A percentile compares a stretch with the other conserved stretches of the same genome.
Conservation (phyloP, 805 yeast genomes). For the Candida qinlingensis region DNA sequence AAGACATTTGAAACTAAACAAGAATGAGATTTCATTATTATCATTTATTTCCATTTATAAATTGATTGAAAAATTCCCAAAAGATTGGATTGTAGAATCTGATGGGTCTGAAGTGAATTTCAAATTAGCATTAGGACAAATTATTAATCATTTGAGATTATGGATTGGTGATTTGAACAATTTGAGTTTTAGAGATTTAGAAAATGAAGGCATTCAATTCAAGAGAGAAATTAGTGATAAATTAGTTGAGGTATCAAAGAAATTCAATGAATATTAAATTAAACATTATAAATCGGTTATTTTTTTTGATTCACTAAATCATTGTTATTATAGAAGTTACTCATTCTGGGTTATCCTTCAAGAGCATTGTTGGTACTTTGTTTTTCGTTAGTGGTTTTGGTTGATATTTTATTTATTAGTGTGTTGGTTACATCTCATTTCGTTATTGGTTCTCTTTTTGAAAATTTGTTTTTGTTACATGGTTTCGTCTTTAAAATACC, state of each 20-base stretch:
- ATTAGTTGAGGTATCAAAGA: slow-evolving; percentile 23
- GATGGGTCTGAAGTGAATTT: slow-evolving; percentile 12
- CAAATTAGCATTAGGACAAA: slow-evolving; percentile 12
- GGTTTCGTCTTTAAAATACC: no score
- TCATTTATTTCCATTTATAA: slow-evolving; percentile 25
- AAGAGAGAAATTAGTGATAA: slow-evolving; percentile 28
- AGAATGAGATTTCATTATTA: slow-evolving; percentile 20
- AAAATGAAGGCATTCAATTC: slow-evolving; percentile 20
- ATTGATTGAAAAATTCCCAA: slow-evolving; percentile 23
- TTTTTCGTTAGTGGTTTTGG: no score
- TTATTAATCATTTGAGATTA: slow-evolving; percentile 22
- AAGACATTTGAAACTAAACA: slow-evolving; percentile 15
- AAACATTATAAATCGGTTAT: background rate
- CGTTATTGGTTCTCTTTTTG: no score
- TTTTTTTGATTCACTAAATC: background rate
- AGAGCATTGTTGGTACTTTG: no score
- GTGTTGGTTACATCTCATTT: no score
- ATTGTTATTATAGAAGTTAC: background rate
- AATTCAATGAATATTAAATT: slow-evolving; percentile 16
- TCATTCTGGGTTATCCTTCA: no score
- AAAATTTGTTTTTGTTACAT: no score
- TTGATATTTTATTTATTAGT: no score
- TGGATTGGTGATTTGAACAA: slow-evolving; percentile 27
- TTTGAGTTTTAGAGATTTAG: slow-evolving; percentile 19
- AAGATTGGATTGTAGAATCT: slow-evolving; percentile 16